phyloP scores from a whole-genome alignment of 805 yeast species.

The Metschnikowia noctiluminum region DNA sequence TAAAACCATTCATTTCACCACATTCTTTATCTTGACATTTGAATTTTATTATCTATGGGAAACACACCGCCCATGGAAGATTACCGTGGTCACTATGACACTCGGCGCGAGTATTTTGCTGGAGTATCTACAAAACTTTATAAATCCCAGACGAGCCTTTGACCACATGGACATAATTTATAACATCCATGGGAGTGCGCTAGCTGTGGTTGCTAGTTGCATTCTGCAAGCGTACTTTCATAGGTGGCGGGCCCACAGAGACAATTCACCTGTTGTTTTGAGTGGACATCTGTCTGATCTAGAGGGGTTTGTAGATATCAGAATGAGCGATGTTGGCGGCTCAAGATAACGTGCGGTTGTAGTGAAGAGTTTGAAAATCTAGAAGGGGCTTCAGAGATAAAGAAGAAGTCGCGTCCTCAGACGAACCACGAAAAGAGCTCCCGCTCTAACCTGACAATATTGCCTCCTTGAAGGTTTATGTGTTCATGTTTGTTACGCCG shows the following conservation, averaged over 20 bases:
- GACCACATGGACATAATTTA: slow-evolving; percentile 45
- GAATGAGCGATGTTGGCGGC: slow-evolving; percentile 17
- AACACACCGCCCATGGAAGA: slow-evolving; percentile 20
- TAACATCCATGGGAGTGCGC: slow-evolving; percentile 31
- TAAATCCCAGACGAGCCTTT: slow-evolving; percentile 46
- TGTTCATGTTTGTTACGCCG: no score
- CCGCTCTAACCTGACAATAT: no score
- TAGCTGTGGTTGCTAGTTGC: slow-evolving; percentile 22
- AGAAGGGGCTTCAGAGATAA: no score
- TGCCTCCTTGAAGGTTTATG: no score
- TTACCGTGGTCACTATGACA: slow-evolving; percentile 42
- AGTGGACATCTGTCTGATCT: slow-evolving; percentile 9
- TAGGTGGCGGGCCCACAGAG: slow-evolving; percentile 2
- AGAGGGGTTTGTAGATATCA: slow-evolving; percentile 22
- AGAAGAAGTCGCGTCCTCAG: no score
- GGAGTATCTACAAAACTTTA: slow-evolving; percentile 47
- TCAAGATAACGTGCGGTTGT: neutral
- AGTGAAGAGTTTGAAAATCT: neutral
- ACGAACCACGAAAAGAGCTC: no score
- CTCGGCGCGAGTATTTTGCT: slow-evolving; percentile 46
- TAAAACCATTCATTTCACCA: slow-evolving; percentile 47
- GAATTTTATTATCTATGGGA: slow-evolving; percentile 48
- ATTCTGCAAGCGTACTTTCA: slow-evolving; percentile 1
- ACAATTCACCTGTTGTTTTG: neutral
- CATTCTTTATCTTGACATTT: slow-evolving; percentile 45